Evolutionary conservation across 164 flowering plant species (phyloP).

Genomic region (Santalum album): DNA sequence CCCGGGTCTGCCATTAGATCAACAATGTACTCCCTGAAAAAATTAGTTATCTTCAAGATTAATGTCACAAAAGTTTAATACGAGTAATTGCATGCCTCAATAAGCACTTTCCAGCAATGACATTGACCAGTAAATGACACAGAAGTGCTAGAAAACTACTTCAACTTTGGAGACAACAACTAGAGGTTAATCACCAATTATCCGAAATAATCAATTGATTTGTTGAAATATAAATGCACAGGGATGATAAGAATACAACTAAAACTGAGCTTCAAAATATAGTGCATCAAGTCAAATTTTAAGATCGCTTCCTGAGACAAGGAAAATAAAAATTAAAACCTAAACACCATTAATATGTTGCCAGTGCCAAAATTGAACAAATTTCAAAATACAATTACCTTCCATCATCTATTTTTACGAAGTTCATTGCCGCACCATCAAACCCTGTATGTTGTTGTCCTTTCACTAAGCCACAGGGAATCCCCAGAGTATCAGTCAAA

Average conservation of each 20-base stretch:
- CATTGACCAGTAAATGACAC: not conserved
- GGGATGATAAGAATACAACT: too few species aligned
- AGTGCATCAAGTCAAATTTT: not conserved
- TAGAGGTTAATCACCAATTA: too few species aligned
- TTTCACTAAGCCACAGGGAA: conserved; percentile 82
- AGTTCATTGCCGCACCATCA: conserved; percentile 79
- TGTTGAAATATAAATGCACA: too few species aligned
- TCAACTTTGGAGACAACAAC: too few species aligned
- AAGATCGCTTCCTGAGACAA: not conserved
- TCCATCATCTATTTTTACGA: conserved; percentile 70
- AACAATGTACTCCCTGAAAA: conserved; percentile 89
- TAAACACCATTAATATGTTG: not conserved
- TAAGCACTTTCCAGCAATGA: not conserved
- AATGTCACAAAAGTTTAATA: too few species aligned
- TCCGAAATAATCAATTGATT: too few species aligned
- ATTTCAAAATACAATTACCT: conserved; percentile 38
- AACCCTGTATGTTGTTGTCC: conserved; percentile 83
- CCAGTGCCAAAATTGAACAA: not conserved
- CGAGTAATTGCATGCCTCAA: too few species aligned
- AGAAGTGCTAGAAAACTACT: not conserved
- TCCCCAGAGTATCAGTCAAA: conserved; percentile 74
- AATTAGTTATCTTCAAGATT: too few species aligned
- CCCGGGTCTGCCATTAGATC: conserved; percentile 98
- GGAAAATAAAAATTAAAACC: not conserved
- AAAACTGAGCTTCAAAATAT: too few species aligned